Evolutionary conservation across 2,329 filamentous ascomycete species (phyloP), one percentile per base, ranked within the genome.

Genomic region (Microsporum canis): DNA sequence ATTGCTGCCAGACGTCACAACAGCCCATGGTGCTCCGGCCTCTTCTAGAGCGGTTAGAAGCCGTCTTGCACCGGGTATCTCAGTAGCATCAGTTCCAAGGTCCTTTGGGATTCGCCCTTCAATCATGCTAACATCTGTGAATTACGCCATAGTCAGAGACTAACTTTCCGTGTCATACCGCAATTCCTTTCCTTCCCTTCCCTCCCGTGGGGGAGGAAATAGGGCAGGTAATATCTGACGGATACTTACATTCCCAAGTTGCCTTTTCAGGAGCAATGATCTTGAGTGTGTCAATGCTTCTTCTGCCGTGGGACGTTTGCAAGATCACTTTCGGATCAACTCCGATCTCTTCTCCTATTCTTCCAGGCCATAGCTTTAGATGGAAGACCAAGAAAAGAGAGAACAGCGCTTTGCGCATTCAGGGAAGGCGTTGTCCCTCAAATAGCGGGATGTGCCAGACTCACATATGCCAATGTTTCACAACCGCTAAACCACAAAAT

Each of bases 251-350:
- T 65, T 96, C 90, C 90, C 88, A 92, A 68, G 87, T 96, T 47
- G 94, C 94, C 71, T 90, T 89, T 67, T 88, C 85, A 14, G 90
- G 88, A 64, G 89, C 86, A 62, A 96, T 83, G 33, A 91, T 78
- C 71, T 83, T 83, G 62, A 99, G 80, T 2, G 88, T 85, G 68
- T 99, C 94, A 69, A 97, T 96, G 66, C 86, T 90, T 62, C 94
- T 81, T 63, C 92, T 84, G 64, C 94, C 94, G 75, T 99, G 94
- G 3, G 91, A 96, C 7, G 90, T 95, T 68, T 89, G 82, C 31
- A 97, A 82, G 68, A 99, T 97, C 53, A 87, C 83, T 56, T 86
- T 80, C n/a, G 89, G 88, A 66, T 89, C 84, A 27, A 96, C 86
- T 29, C 89, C 89, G 68, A 97, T 87, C 71, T 96, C 89, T 7